Base-by-base conservation (phyloP, 768 basidiomycete species). In the Imleria badia region DNA sequence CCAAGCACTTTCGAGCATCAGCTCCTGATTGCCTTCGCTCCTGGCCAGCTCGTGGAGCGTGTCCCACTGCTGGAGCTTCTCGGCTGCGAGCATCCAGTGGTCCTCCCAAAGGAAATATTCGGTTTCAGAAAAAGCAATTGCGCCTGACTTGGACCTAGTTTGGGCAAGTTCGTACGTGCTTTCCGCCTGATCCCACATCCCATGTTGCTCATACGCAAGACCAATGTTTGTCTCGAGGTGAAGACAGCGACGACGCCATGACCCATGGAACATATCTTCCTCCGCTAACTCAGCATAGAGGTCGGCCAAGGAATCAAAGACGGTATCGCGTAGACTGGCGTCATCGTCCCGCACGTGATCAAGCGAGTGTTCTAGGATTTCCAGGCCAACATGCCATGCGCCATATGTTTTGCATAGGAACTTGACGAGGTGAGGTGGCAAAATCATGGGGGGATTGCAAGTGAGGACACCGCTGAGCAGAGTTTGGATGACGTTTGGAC, bases 41-140 rank as follows among this genome's bases (percentile, higher is more conserved):
- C 86, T 85, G 2, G 93, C 94, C 19, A 99, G 82, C 48, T 99
- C 97, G 58, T 90, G 84, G 5, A 99, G 79, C 20, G 89, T 83
- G 55, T 99, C 97, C 97, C 97, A 99, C 58, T 97, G 91, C 67
- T 98, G 97, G 17, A 99, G 77, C 71, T 99, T 99, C 74, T 96
- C 92, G 1, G 94, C 88, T 1, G 94, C 82, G 9, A 95, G 75
- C 55, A 99, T 90, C 96, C 97, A 99, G 69, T 99, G 97, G 68
- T 99, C 97, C 65, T 99, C 97, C 97, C 97, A 99, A 19, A 99
- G 76, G 63, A 91, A 94, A 69, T 95, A 98, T 70, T 99, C 97
- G 2, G 89, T 79, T 70, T 99, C 97, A 13, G 90, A 88, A 75
- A 95, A 98, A 2, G 94, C 86, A 49, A 97, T 84, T 7, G 81